Evolutionary conservation across 768 basidiomycete species (phyloP).

Genomic region (Lactarius tabidus): DNA sequence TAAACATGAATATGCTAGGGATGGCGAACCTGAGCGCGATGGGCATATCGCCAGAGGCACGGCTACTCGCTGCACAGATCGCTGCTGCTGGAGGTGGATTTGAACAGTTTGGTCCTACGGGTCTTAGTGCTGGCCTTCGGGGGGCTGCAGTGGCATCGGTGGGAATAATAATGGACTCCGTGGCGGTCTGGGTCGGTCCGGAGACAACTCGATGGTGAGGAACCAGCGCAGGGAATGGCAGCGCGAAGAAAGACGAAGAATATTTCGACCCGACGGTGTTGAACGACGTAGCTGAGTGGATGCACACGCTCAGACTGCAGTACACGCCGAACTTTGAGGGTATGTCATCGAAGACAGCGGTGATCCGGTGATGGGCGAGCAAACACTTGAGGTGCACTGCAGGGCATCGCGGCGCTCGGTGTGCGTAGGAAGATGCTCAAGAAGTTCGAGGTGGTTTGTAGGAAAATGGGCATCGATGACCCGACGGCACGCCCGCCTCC

Average conservation of each 20-base stretch:
- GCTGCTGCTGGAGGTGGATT: constrained; percentile 55
- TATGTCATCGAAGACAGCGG: constrained; percentile 89
- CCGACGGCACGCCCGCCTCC: constrained; percentile 28
- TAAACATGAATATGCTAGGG: constrained; percentile 55
- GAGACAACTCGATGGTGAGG: constrained; percentile 48
- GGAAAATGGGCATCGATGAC: constrained; percentile 82
- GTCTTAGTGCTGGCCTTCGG: constrained; percentile 26
- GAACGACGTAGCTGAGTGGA: constrained; percentile 87
- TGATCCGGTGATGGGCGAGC: constrained; percentile 86
- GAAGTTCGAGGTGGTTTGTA: constrained; percentile 83
- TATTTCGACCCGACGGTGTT: constrained; percentile 86
- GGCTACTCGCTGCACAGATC: constrained; percentile 84
- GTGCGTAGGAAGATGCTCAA: constrained; percentile 97
- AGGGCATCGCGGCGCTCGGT: constrained; percentile 95
- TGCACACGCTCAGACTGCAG: constrained; percentile 93
- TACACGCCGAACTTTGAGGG: constrained; percentile 95
- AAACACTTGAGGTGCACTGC: constrained; percentile 72
- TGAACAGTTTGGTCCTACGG: constrained; percentile 44
- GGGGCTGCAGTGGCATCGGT: constrained; percentile 22
- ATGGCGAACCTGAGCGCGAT: constrained; percentile 56
- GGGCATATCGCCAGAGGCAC: constrained; percentile 77
- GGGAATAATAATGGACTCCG: neutral
- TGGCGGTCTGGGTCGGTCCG: constrained; percentile 35
- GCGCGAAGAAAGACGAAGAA: constrained; percentile 75
- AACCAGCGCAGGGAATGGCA: constrained; percentile 5